A percentile compares a stretch with the other conserved stretches of the same genome.
These are phyloP conservation scores for Saccharomyces uvarum DNA, from an alignment of 1,139 yeast species.

Conservation along the genomic window DNA sequence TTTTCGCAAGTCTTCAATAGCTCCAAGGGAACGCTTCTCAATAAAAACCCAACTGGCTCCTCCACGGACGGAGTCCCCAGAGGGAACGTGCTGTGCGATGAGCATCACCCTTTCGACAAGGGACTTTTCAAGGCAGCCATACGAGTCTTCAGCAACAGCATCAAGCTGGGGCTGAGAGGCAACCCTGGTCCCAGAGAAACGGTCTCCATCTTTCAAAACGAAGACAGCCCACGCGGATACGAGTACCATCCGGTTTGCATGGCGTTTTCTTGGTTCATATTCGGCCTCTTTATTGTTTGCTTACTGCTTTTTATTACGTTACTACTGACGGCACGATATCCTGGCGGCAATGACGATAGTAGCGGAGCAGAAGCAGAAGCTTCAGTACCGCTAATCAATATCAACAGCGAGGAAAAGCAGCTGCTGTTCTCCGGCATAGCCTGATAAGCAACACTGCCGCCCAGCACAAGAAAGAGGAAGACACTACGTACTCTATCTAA, in stretches of 20 bases:
- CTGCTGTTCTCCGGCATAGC: background rate
- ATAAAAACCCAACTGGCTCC: background rate
- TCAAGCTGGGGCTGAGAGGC: background rate
- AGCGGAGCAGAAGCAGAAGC: background rate
- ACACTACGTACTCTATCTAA: background rate
- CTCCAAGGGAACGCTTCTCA: background rate
- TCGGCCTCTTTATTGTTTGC: background rate
- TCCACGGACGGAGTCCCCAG: background rate
- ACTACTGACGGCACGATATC: background rate
- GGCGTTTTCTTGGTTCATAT: background rate
- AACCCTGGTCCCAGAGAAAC: background rate
- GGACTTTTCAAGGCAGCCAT: background rate
- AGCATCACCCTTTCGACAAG: background rate
- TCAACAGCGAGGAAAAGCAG: background rate
- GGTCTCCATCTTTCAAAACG: background rate
- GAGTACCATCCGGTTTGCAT: background rate
- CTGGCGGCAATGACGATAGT: background rate
- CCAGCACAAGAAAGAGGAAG: background rate
- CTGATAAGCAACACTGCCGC: background rate
- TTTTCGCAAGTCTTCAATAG: background rate
- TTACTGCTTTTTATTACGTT: background rate
- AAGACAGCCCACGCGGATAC: background rate
- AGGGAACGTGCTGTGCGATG: background rate
- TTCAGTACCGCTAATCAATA: background rate
- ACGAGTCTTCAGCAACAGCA: background rate